Conservation (phyloP, 805 yeast species). For the Starmera amethionina region DNA sequence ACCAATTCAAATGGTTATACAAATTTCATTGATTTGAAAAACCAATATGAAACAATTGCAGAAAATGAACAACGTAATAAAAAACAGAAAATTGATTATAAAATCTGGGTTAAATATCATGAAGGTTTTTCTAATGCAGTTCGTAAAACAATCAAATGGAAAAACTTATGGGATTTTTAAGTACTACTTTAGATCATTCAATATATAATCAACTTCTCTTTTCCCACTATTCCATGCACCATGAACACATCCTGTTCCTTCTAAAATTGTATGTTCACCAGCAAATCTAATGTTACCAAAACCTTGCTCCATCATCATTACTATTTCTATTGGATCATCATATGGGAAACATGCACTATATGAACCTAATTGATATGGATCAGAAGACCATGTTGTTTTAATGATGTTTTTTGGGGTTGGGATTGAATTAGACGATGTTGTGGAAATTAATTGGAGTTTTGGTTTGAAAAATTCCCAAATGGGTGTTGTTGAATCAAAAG, state of each 20-base stretch:
- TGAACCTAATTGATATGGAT: conserved; percentile 74
- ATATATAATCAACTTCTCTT: conserved; percentile 39
- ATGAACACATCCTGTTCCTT: conserved; percentile 88
- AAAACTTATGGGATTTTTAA: conserved; percentile 39
- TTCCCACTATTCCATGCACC: conserved; percentile 80
- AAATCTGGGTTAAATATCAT: conserved; percentile 81
- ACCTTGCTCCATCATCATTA: conserved; percentile 53
- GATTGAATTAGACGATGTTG: conserved; percentile 11
- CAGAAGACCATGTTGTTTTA: conserved; percentile 68
- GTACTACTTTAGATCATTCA: conserved; percentile 8
- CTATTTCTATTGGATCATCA: conserved; percentile 57
- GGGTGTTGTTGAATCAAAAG: conserved; percentile 37
- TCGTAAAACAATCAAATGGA: conserved; percentile 73
- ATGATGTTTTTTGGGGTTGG: conserved; percentile 33
- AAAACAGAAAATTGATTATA: conserved; percentile 20
- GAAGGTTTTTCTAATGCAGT: conserved; percentile 94
- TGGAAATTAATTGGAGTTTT: conserved; percentile 7
- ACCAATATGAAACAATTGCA: conserved; percentile 28
- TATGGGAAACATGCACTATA: conserved; percentile 64
- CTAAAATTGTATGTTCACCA: conserved; percentile 81
- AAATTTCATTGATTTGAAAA: conserved; percentile 31
- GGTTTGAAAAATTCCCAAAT: conserved; percentile 50
- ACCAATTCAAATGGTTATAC: conserved; percentile 8
- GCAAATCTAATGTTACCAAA: conserved; percentile 64
- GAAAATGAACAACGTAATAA: conserved; percentile 19